phyloP scores from a whole-genome alignment of 352 stramenopile genomes.

The Pythium sp. region DNA sequence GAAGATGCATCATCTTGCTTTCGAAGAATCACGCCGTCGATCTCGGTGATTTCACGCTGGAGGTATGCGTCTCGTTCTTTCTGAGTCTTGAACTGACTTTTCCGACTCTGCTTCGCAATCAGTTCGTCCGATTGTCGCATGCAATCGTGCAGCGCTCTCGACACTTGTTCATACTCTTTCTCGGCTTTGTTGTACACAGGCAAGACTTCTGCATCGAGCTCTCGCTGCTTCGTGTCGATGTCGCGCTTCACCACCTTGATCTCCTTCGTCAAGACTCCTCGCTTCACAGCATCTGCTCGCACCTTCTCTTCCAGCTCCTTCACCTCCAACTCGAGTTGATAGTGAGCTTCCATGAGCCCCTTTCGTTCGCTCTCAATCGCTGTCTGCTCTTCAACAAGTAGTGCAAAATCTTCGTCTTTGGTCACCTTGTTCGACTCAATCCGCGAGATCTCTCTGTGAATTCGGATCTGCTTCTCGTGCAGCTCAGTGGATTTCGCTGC shows the following conservation, averaged over 20 bases:
- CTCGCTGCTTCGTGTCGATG: constrained; percentile 44
- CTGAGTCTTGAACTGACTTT: constrained; percentile 93
- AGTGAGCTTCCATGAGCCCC: constrained; percentile 71
- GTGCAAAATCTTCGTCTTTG: constrained; percentile 49
- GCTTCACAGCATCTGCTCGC: constrained; percentile 41
- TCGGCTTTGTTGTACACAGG: constrained; percentile 52
- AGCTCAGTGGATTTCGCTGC: constrained; percentile 45
- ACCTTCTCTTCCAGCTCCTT: constrained; percentile 69
- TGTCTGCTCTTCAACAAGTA: constrained; percentile 50
- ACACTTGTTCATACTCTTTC: constrained; percentile 82
- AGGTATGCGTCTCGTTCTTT: constrained; percentile 91
- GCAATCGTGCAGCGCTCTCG: constrained; percentile 55
- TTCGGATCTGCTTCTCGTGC: constrained; percentile 64
- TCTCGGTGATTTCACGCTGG: constrained; percentile 56
- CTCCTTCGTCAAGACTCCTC: constrained; percentile 49
- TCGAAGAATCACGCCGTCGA: constrained; percentile 54
- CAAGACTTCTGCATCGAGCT: constrained; percentile 51
- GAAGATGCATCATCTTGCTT: constrained; percentile 55
- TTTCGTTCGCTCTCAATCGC: constrained; percentile 68
- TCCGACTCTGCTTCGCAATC: constrained; percentile 96
- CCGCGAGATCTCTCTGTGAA: constrained; percentile 50
- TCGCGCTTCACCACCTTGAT: constrained; percentile 46
- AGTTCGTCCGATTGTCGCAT: constrained; percentile 82
- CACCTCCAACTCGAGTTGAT: constrained; percentile 81
- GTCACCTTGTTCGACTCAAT: constrained; percentile 40